Evolutionary conservation across 352 stramenopile species (phyloP), one percentile per base, ranked within the genome.

Genomic region (Pythium monospermum): DNA sequence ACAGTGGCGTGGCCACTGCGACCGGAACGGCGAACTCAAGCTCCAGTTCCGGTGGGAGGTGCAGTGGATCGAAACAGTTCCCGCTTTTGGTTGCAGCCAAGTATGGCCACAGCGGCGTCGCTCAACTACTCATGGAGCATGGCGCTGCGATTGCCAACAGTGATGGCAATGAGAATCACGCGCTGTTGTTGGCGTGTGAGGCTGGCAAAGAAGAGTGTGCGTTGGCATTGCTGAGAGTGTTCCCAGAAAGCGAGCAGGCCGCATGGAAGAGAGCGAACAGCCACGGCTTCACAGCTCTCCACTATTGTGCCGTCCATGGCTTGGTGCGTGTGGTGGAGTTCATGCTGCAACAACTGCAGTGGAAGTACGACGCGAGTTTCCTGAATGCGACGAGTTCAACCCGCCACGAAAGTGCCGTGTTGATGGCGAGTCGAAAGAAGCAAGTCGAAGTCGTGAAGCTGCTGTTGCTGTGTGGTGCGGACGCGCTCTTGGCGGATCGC

Each of bases 1-100:
- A 74, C 30, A 23, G 27, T 12, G 58, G 53, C 2, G 50, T 72
- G 39, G 41, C 31, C 12, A 41, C 23, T 59, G 25, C 41, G 19
- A 40, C 58, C 2, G 41, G 37, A 18, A 45, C 35, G 5, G 25
- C 60, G 16, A 46, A 40, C 3, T 49, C 41, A 7, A 59, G 56
- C 6, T 50, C 50, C 10, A 63, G 49, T 22, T 30, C 10, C 31
- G 22, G 35, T 7, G 22, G 16, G 15, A 36, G 27, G 19, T 25
- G 35, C 25, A 26, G 22, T 16, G 49, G 39, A 36, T 13, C 21
- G 2, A 28, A 35, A 3, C 68, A 74, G 38, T 70, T 60, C 45
- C 80, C 85, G 8, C 74, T 98, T 16, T 80, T 98, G 61, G 78
- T 97, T 4, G 94, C 93, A 13, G 82, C 85, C 6, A 87, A 95